phyloP scores from a whole-genome alignment of 2,329 filamentous ascomycete genomes.

The Colletotrichum australisinense region DNA sequence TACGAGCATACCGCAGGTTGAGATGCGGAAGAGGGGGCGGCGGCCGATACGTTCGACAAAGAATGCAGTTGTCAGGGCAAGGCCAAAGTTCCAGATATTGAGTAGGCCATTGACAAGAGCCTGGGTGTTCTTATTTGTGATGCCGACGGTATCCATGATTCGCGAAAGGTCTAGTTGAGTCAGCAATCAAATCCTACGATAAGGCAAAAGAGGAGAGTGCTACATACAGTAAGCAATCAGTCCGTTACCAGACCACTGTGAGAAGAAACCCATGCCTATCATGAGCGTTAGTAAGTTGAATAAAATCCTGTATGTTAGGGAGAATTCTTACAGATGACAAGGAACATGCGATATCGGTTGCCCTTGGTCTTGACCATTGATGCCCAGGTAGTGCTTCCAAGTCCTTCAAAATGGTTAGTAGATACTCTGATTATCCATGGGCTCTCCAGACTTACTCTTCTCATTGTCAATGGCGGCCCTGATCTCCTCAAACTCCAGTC shows the following conservation, averaged over 20 bases:
- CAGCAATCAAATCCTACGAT: background rate
- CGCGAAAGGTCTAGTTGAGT: conserved; percentile 29
- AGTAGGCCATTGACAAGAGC: conserved; percentile 43
- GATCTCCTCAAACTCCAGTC: conserved; percentile 63
- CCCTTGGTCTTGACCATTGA: conserved; percentile 45
- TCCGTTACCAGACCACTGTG: conserved; percentile 51
- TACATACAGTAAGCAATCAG: conserved; percentile 43
- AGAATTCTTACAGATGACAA: conserved; percentile 41
- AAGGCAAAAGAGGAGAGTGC: too few relatives aligned
- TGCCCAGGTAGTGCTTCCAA: conserved; percentile 41
- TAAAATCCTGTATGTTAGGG: too few relatives aligned
- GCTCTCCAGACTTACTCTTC: conserved; percentile 46
- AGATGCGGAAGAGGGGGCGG: conserved; percentile 40
- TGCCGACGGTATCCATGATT: conserved; percentile 38
- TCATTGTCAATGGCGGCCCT: conserved; percentile 48
- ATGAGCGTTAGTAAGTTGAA: background rate
- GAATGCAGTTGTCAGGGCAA: conserved; percentile 42
- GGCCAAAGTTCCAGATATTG: conserved; percentile 44
- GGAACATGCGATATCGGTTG: conserved; percentile 48
- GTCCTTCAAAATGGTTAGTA: conserved; percentile 23
- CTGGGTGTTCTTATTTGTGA: conserved; percentile 41
- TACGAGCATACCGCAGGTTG: conserved; percentile 42
- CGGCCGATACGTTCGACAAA: conserved; percentile 44
- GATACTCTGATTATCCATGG: too few relatives aligned
- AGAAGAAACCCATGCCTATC: conserved; percentile 56